Evolutionary conservation across 805 yeast species (phyloP), one percentile per base, ranked within the genome.

Genomic region (Kuraishia piskuri): DNA sequence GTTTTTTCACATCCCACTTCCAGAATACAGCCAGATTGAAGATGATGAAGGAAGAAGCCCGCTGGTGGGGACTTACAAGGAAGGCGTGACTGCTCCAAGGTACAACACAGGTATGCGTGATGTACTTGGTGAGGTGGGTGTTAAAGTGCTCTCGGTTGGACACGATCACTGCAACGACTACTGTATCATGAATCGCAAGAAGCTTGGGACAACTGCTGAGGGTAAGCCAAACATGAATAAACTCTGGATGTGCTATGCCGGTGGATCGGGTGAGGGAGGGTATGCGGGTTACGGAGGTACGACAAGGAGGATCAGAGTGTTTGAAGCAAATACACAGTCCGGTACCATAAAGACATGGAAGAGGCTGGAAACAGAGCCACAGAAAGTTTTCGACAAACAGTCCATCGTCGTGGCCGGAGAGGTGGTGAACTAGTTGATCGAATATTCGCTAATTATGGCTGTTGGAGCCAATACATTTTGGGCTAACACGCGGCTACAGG

Each of bases 161-260:
- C 99, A 94, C 66, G 99, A 94, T 63, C 99, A 94, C 66, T 88
- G 90, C 60, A 94, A 94, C 67, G 98, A 94, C 63, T 94, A 79
- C 65, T 94, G 99, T 68, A 68, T 88, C 55, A 68, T 75, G 51
- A 86, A 87, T 58, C 66, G 72, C 22, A 57, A 57, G 36, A 58
- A 64, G 47, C 65, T 70, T n/a, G 60, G 63, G 1, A 55, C 59
- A 7, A 59, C 59, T n/a, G 62, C 58, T 12, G 47, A 56, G 3
- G 62, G 64, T 37, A 59, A 50, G 7, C 21, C 48, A 2, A 24
- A 49, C 2, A 53, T 46, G 51, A 56, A 26, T 57, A 52, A 26
- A 66, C 70, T 53, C 31, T 89, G 96, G 96, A 70, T 94, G 36
- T 94, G 99, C 63, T 90, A 90, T 64, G 99, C 96, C 2, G 99